Conservation (phyloP, 2,329 filamentous ascomycete genomes). For the Akanthomyces muscarius region DNA sequence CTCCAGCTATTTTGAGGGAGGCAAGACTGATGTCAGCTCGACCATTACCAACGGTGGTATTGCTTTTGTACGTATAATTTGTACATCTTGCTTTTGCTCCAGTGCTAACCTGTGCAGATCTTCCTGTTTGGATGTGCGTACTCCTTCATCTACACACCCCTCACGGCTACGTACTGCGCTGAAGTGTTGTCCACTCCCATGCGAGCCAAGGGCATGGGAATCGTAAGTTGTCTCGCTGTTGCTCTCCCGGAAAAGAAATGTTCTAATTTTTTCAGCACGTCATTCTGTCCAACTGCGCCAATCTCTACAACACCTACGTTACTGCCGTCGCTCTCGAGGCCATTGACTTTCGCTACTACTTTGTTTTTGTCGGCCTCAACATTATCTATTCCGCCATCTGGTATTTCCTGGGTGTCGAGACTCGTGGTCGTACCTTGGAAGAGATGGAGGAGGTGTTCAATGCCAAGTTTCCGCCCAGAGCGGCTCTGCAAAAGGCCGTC, state of each 20-base stretch:
- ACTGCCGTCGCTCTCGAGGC: conserved; percentile 30
- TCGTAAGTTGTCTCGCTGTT: conserved; percentile 23
- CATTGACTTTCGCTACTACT: conserved; percentile 30
- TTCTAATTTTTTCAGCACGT: conserved; percentile 9
- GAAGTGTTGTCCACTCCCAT: conserved; percentile 32
- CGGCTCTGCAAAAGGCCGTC: conserved; percentile 32
- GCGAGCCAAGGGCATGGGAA: conserved; percentile 34
- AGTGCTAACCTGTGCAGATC: conserved; percentile 28
- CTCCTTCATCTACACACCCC: conserved; percentile 48
- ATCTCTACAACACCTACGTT: conserved; percentile 32
- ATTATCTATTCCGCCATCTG: conserved; percentile 27
- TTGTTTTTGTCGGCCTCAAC: conserved; percentile 31
- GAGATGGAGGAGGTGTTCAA: conserved; percentile 42
- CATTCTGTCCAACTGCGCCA: conserved; percentile 30
- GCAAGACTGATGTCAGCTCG: conserved; percentile 30
- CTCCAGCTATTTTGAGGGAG: conserved; percentile 38
- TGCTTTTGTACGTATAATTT: conserved; percentile 35
- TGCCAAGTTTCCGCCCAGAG: conserved; percentile 34
- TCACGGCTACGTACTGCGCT: conserved; percentile 36
- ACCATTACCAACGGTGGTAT: conserved; percentile 42
- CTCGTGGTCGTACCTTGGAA: conserved; percentile 36
- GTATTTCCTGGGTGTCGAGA: conserved; percentile 31
- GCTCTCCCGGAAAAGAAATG: neutral
- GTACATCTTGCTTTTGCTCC: too few species aligned
- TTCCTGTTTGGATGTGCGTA: conserved; percentile 51